These are phyloP conservation scores for Blastocystis sp. DNA, from an alignment of 352 stramenopile genomes.

Conservation along the genomic window DNA sequence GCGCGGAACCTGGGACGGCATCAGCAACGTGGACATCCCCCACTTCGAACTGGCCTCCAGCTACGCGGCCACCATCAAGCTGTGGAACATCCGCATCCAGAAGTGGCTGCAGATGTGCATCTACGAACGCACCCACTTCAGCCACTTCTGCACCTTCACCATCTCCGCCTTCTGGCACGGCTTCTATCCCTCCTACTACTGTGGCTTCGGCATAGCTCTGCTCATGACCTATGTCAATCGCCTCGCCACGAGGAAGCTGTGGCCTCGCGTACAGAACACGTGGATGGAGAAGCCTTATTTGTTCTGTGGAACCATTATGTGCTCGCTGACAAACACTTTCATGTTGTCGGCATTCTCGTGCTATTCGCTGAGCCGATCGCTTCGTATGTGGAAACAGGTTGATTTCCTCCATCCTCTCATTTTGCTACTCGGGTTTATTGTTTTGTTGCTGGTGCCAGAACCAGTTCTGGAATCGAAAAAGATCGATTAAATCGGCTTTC, in stretches of 20 bases:
- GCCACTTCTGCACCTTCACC: conserved; percentile 83
- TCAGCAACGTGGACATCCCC: conserved; percentile 91
- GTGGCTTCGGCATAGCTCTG: conserved; percentile 76
- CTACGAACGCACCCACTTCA: conserved; percentile 88
- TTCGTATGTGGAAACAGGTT: background rate
- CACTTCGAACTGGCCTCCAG: conserved; percentile 85
- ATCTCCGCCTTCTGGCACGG: conserved; percentile 92
- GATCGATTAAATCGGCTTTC: too few relatives aligned
- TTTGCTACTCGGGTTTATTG: background rate
- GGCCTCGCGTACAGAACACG: conserved; percentile 1
- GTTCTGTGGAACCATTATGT: background rate
- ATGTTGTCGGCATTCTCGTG: background rate
- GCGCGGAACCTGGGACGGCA: conserved; percentile 83
- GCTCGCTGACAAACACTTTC: background rate
- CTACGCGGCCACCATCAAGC: conserved; percentile 77
- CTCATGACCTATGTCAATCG: background rate
- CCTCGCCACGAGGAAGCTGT: conserved; percentile 6
- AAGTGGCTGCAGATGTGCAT: conserved; percentile 91
- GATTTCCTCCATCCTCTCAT: background rate
- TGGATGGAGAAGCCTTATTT: background rate
- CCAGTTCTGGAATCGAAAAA: too few relatives aligned
- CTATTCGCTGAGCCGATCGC: background rate
- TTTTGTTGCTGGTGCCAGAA: background rate
- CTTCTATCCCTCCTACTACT: conserved; percentile 96
- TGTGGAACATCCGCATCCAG: conserved; percentile 92